Base-by-base conservation (phyloP, 768 basidiomycete species). In the Tricholoma flavovirens region DNA sequence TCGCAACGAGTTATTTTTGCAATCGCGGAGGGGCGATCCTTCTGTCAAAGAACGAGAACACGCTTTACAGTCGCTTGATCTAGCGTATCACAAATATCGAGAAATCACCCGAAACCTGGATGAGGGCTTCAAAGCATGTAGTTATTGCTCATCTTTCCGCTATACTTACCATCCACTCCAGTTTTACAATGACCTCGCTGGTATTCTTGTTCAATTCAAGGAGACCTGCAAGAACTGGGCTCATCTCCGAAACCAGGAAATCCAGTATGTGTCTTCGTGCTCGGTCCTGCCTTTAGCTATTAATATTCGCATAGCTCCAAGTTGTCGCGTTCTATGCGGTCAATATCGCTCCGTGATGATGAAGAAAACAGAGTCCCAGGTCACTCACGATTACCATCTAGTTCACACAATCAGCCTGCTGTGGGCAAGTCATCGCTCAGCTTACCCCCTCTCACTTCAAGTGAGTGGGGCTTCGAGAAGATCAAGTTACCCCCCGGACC, bases 131-230 rank as follows among this genome's bases (percentile, higher is more conserved):
- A 88, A 91, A 75, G 93, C 88, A 42, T 56, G 11, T 29, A n/a
- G 24, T 24, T 40, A 30, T 17, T 42, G n/a, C 5, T 36, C 32
- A 30, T 22, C 24, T 2, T 40, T 5, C 10, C 32, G 21, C 43
- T 14, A 35, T 48, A 50, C 50, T 15, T 24, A 48, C 9, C 33
- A 38, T 56, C 35, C 53, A 0, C 6, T 38, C 36, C 59, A 94
- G 89, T 98, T 98, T 66, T 96, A 99, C 67, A 93, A 92, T 59
- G 88, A 91, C 63, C 79, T 98, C 54, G 79, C 83, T 2, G 80
- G 76, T 10, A 82, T 95, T 45, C 68, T 96, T 1, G 72, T 77
- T 5, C 80, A 86, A 58, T 90, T 93, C 74, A 88, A 84, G 66
- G 87, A 87, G 53, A 77, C 77, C 2, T 93, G 90, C 67, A 82